A percentile compares a stretch with the other conserved stretches of the same genome.
These are phyloP conservation scores for Tremella fuciformis DNA, from an alignment of 768 basidiomycete genomes.

Conservation along the genomic window DNA sequence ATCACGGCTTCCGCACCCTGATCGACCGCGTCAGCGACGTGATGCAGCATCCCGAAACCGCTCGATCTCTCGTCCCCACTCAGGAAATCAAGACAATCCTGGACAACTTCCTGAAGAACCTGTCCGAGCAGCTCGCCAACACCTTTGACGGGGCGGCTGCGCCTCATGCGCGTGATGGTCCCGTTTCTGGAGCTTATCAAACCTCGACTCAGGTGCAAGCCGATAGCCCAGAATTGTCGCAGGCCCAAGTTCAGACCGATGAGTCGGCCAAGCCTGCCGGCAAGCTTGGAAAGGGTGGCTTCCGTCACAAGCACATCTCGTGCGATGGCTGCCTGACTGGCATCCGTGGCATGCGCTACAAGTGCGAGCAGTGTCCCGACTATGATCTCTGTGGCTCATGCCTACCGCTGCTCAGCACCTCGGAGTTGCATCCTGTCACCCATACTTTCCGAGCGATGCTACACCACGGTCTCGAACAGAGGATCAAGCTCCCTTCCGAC, in stretches of 20 bases:
- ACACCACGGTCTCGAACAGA: constrained; percentile 40
- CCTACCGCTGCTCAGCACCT: constrained; percentile 40
- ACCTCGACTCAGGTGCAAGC: constrained; percentile 12
- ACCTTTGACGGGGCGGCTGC: constrained; percentile 37
- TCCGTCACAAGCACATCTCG: constrained; percentile 39
- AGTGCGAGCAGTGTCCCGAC: constrained; percentile 48
- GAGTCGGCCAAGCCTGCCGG: constrained; percentile 13
- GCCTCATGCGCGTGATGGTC: constrained; percentile 20
- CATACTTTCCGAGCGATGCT: constrained; percentile 49
- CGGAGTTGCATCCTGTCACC: constrained; percentile 35
- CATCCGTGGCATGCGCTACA: constrained; percentile 47
- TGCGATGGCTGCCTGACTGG: constrained; percentile 38
- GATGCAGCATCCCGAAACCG: constrained; percentile 18
- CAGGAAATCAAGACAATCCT: constrained; percentile 47
- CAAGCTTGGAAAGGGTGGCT: constrained; percentile 34
- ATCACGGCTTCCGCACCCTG: constrained; percentile 21
- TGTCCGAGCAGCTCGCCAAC: constrained; percentile 43
- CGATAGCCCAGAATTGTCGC: constrained; percentile 9
- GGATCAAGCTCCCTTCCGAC: constrained; percentile 30
- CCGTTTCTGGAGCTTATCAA: constrained; percentile 45
- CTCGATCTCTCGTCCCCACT: constrained; percentile 26
- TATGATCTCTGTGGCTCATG: constrained; percentile 50
- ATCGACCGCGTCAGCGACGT: constrained; percentile 33
- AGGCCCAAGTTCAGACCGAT: constrained; percentile 18
- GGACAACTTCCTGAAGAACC: constrained; percentile 45